Evolutionary conservation across 2,329 filamentous ascomycete species (phyloP).

Genomic region (Parafenestella ontariensis): DNA sequence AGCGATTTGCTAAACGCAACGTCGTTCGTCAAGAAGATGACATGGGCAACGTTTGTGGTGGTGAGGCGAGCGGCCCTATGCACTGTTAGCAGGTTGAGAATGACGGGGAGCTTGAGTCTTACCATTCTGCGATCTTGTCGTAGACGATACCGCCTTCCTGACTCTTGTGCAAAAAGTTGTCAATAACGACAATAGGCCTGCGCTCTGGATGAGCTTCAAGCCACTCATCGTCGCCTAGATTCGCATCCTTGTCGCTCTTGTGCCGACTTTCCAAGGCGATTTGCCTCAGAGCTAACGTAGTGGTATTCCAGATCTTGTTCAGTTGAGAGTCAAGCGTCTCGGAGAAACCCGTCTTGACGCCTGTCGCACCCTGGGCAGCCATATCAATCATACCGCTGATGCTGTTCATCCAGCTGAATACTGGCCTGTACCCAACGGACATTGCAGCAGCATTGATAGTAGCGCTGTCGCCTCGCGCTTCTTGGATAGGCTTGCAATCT

Average conservation of each 20-base stretch:
- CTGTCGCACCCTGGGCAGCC: slow-evolving; percentile 90
- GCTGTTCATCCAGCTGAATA: slow-evolving; percentile 97
- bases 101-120: slow-evolving; percentile 5
- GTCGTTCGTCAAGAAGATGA: slow-evolving; percentile 92
- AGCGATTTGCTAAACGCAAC: slow-evolving; percentile 87
- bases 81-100: slow-evolving; percentile 10
- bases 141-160: slow-evolving; percentile 57
- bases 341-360: slow-evolving; percentile 91
- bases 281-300: slow-evolving; percentile 77
- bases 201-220: slow-evolving; percentile 87
- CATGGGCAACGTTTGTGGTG: slow-evolving; percentile 87
- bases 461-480: slow-evolving; percentile 84
- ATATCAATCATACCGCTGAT: slow-evolving; percentile 91
- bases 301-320: slow-evolving; percentile 86
- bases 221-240: slow-evolving; percentile 82
- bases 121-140: slow-evolving; percentile 74
- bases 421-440: slow-evolving; percentile 87
- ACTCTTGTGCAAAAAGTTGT: slow-evolving; percentile 87
- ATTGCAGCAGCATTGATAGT: slow-evolving; percentile 83
- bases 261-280: slow-evolving; percentile 74
- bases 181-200: slow-evolving; percentile 83
- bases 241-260: slow-evolving; percentile 75
- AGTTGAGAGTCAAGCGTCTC: slow-evolving; percentile 91
- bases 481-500: slow-evolving; percentile 92
- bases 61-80: slow-evolving; percentile 77